A percentile compares a stretch with the other conserved stretches of the same genome.
phyloP scores from a whole-genome alignment of 1,284 basidiomycete genomes.

The Thecaphora frezii region DNA sequence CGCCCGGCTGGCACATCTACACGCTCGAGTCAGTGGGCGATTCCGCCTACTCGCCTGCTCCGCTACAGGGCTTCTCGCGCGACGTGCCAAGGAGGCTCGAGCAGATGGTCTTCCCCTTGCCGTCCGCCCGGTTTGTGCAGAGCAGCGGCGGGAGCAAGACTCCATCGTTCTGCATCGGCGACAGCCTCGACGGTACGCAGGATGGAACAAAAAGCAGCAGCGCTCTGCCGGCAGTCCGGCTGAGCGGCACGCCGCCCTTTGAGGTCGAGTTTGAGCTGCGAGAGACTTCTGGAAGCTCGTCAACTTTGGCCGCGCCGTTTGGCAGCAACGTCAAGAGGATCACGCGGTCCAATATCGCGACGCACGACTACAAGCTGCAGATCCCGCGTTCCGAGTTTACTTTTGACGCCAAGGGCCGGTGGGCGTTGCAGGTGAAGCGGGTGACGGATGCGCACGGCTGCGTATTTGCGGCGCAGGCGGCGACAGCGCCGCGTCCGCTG shows the following conservation, averaged over 20 bases:
- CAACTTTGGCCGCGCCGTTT: slow-evolving; percentile 58
- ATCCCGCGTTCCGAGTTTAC: slow-evolving; percentile 74
- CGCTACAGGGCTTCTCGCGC: slow-evolving; percentile 66
- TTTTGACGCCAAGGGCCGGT: slow-evolving; percentile 71
- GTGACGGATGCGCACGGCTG: slow-evolving; percentile 51
- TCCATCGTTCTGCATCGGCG: slow-evolving; percentile 67
- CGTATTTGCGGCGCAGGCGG: slow-evolving; percentile 9
- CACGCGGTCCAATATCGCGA: slow-evolving; percentile 66
- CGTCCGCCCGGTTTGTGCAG: slow-evolving; percentile 27
- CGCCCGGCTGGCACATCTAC: slow-evolving; percentile 80
- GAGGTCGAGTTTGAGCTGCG: slow-evolving; percentile 72
- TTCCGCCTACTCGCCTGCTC: slow-evolving; percentile 65
- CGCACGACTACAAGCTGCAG: slow-evolving; percentile 76
- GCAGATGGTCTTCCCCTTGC: slow-evolving; percentile 45
- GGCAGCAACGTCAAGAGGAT: slow-evolving; percentile 63
- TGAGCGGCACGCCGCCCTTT: slow-evolving; percentile 81
- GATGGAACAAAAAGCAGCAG: neutral
- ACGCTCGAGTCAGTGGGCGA: slow-evolving; percentile 86
- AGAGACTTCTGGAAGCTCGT: slow-evolving; percentile 61
- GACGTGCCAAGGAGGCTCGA: slow-evolving; percentile 54
- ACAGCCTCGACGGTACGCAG: slow-evolving; percentile 26
- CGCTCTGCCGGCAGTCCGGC: slow-evolving; percentile 61
- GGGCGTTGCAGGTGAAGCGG: slow-evolving; percentile 64
- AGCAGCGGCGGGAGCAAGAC: slow-evolving; percentile 61
- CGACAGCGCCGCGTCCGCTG: slow-evolving; percentile 7